Evolutionary conservation across 352 stramenopile genomes (phyloP).

Genomic region (Phytopythium vexans): DNA sequence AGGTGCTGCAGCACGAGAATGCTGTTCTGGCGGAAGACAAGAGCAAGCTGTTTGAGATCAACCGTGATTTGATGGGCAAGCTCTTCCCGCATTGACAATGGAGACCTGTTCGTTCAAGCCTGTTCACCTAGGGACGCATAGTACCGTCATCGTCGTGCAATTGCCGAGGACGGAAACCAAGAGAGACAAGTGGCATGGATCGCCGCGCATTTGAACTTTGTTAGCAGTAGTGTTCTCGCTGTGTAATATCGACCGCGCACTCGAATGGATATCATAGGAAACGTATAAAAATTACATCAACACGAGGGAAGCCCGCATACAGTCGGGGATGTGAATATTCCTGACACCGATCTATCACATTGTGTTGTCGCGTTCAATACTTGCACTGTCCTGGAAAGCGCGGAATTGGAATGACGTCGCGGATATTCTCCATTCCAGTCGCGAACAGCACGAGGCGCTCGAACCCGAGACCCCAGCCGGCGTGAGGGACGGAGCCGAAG

Average conservation of each 20-base stretch:
- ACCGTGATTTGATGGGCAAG: conserved; percentile 62
- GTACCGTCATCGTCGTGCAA: too few species aligned
- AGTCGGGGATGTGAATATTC: too few species aligned
- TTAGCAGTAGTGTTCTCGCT: too few species aligned
- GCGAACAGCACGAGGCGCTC: conserved; percentile 97
- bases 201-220: too few species aligned
- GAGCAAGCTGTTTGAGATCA: conserved; percentile 80
- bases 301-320: too few species aligned
- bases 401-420: conserved; percentile 97
- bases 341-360: conserved; percentile 1
- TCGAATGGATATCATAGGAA: too few species aligned
- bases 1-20: conserved; percentile 67
- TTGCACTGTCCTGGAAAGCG: conserved; percentile 94
- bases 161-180: too few species aligned
- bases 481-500: conserved; percentile 96
- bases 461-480: conserved; percentile 97
- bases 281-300: too few species aligned
- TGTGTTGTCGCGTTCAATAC: conserved; percentile 14
- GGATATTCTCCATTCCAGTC: conserved; percentile 98
- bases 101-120: too few species aligned
- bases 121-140: too few species aligned
- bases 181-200: too few species aligned
- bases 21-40: conserved; percentile 64
- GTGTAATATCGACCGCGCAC: too few species aligned
- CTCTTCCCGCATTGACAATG: conserved; percentile 54